Base-by-base conservation (phyloP, 345 rosid genomes). In the Salix koriyanagi region DNA sequence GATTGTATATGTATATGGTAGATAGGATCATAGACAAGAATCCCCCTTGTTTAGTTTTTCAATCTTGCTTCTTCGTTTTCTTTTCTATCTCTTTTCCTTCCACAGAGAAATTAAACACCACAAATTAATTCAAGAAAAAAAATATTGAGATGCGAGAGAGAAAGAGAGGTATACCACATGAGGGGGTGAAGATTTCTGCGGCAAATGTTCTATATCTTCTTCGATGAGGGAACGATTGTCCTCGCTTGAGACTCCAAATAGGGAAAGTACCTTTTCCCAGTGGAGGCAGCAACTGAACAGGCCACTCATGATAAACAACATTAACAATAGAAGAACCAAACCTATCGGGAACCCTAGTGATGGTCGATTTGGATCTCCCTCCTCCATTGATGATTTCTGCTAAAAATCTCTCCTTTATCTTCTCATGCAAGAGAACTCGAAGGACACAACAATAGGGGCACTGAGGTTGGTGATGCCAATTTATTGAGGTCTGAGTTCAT, bases 271-370 rank as follows among this genome's bases (percentile, higher is more conserved):
- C 78, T 71, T 78, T 64, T 82, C 70, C 87, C 87, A 82, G 28
- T 80, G 77, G 67, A 85, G 42, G 56, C 83, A 87, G 65, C 87
- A 77, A 70, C 71, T 15, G 73, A 84, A 77, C 37, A 80, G 9
- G 1, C 66, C 74, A 67, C 85, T 79, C 77, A 82, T 82, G 72
- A 79, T 36, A 7, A 80, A 54, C 30, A 87, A 72, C 37, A 73
- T 21, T 39, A 80, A 1, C 56, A 84, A n/a, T 32, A 85, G 77
- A 72, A 87, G 76, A 39, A 75, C 83, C 14, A 84, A 74, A 21
- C 87, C 88, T 11, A 87, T 64, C 61, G 86, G 90, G 36, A 85
- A 85, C n/a, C 79, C 75, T 42, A 87, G 50, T 12, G 77, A 64
- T 5, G 87, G 85, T 44, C 83, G 78, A 41, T 6, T 64, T 14